Percentiles rank a stretch among this genome's conserved stretches.
These are phyloP conservation scores for Hanseniaspora jakobsenii DNA, from an alignment of 805 yeast species.

Conservation along the genomic window DNA sequence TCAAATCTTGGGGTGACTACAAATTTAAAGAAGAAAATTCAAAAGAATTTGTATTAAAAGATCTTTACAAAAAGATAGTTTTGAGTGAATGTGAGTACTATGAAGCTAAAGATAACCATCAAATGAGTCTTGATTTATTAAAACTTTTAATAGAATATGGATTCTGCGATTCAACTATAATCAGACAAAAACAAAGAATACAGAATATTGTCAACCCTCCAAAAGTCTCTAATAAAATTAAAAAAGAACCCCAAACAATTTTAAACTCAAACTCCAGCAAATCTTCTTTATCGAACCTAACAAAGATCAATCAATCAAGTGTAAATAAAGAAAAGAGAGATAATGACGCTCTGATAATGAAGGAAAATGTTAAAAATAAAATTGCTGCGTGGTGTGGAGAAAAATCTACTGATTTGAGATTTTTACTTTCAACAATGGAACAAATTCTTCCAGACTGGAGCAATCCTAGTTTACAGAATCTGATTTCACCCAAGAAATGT, in stretches of 20 bases:
- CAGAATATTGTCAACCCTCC: constrained; percentile 49
- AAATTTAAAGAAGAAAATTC: constrained; percentile 28
- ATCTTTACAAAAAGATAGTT: constrained; percentile 62
- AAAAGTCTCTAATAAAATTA: constrained; percentile 16
- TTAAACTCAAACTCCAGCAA: constrained; percentile 8
- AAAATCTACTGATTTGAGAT: constrained; percentile 71
- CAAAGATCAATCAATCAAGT: constrained; percentile 37
- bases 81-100: constrained; percentile 69
- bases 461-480: constrained; percentile 53
- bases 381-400: constrained; percentile 57
- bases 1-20: constrained; percentile 36
- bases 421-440: constrained; percentile 58
- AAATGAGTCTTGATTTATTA: constrained; percentile 52
- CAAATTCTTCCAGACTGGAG: constrained; percentile 55
- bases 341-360: constrained; percentile 45
- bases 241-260: constrained; percentile 16
- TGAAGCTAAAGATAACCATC: constrained; percentile 64
- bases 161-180: constrained; percentile 43
- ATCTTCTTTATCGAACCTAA: constrained; percentile 36
- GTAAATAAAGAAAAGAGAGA: constrained; percentile 39
- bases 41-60: constrained; percentile 27
- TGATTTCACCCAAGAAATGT: constrained; percentile 81
- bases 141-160: constrained; percentile 56
- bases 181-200: constrained; percentile 80
- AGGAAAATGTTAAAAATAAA: constrained; percentile 48